phyloP scores from a whole-genome alignment of 2,329 filamentous ascomycete species.

The Apiospora kogelbergensis region DNA sequence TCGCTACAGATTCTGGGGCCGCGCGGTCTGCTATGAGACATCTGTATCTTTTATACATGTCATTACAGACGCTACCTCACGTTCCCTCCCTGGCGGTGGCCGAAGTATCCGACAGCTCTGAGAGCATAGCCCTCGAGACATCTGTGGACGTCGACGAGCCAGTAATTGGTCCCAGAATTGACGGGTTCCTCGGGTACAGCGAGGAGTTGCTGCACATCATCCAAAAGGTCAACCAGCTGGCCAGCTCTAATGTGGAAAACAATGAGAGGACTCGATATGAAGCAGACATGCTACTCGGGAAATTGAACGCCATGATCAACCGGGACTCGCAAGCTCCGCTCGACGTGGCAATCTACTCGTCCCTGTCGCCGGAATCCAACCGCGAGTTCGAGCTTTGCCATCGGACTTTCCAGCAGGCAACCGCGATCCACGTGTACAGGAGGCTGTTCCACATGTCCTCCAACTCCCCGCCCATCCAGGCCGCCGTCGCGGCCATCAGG shows the following conservation, averaged over 20 bases:
- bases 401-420: slow-evolving; percentile 22
- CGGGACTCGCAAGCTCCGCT: slow-evolving; percentile 17
- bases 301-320: slow-evolving; percentile 20
- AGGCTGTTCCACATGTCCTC: slow-evolving; percentile 20
- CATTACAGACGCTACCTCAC: slow-evolving; percentile 21
- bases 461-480: slow-evolving; percentile 12
- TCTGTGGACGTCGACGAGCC: not conserved
- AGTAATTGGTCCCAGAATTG: slow-evolving; percentile 13
- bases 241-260: not conserved
- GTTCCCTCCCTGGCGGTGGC: slow-evolving; percentile 11
- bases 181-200: slow-evolving; percentile 24
- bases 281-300: slow-evolving; percentile 22
- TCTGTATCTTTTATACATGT: slow-evolving; percentile 22
- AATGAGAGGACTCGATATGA: not conserved
- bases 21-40: slow-evolving; percentile 21
- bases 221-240: slow-evolving; percentile 20
- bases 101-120: not conserved
- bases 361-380: slow-evolving; percentile 14
- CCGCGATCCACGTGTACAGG: slow-evolving; percentile 20
- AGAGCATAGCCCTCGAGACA: not conserved
- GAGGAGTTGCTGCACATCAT: slow-evolving; percentile 21
- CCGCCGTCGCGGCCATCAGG: slow-evolving; percentile 13
- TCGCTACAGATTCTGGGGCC: slow-evolving; percentile 9
- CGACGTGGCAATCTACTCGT: slow-evolving; percentile 15
- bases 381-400: slow-evolving; percentile 22